Base-by-base conservation (phyloP, 805 yeast species). In the Saccharomycodes ludwigii region DNA sequence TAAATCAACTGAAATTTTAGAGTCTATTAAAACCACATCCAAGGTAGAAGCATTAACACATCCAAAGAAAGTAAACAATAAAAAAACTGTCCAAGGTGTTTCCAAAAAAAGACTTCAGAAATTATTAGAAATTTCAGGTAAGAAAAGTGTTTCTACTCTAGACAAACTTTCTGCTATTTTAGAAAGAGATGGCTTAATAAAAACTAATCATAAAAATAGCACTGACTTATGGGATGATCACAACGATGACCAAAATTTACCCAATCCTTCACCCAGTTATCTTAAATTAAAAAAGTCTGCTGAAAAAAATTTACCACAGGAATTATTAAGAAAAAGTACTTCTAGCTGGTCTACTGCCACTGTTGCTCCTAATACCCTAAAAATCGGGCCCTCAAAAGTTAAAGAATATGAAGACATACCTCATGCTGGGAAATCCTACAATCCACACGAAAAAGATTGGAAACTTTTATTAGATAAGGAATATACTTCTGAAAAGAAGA, bases 401-500 rank as follows among this genome's bases (percentile, higher is more conserved):
- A 66, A 62, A 36, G 65, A 65, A n/a, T 45, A 58, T 29, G 74
- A 64, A 13, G 53, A 43, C 2, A 35, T 74, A 3, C 85, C 94
- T 9, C 76, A 77, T 44, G 91, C 77, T 2, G 97, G 97, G 34
- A 81, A 79, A 52, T 86, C 97, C 2, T 91, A 55, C 25, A 91
- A 91, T 50, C 98, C 98, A 17, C 68, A 88, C 9, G 62, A 76
- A 40, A 79, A 76, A 34, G 72, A 80, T 18, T 91, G 98, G 98
- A 73, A 73, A 44, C 56, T 54, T 13, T 65, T 86, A 43, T 70
- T 91, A 32, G 61, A 70, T 32, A 60, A 64, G 33, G 96, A 85
- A 55, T 76, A 66, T 43, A 65, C 52, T 32, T 61, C 64, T 33
- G 94, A 84, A 47, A 71, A 73, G 46, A 64, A 69, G 30, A 68